Evolutionary conservation across 2,329 filamentous ascomycete genomes (phyloP).

Genomic region (Sphaerostilbella broomeana): DNA sequence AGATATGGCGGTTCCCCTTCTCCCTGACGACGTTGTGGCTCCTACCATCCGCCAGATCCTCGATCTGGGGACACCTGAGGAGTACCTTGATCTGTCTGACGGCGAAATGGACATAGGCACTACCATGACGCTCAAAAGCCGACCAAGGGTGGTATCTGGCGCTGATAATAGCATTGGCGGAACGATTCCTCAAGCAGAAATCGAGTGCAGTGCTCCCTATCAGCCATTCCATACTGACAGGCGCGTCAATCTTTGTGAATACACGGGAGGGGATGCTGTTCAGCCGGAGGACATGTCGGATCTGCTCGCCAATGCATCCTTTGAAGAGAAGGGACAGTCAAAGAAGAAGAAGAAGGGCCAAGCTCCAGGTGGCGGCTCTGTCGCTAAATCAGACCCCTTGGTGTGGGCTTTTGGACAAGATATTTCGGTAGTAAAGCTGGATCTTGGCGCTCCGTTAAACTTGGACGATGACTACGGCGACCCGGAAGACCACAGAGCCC

Average conservation of each 20-base stretch:
- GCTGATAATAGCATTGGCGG: constrained; percentile 47
- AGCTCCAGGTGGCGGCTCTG: constrained; percentile 2
- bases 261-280: constrained; percentile 32
- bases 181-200: constrained; percentile 71
- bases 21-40: constrained; percentile 54
- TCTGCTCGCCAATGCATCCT: constrained; percentile 34
- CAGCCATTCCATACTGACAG: constrained; percentile 93
- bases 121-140: constrained; percentile 44
- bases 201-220: constrained; percentile 91
- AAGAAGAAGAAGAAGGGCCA: constrained; percentile 31
- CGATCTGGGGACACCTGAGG: constrained; percentile 43
- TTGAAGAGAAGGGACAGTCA: constrained; percentile 33
- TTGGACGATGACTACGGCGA: constrained; percentile 47
- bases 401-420: constrained; percentile 57
- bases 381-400: constrained; percentile 15
- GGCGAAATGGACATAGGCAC: constrained; percentile 48
- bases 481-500: constrained; percentile 50
- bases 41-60: constrained; percentile 50
- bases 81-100: constrained; percentile 48
- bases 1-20: constrained; percentile 59
- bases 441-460: constrained; percentile 41
- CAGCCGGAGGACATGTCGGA: constrained; percentile 32
- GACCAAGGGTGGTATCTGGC: constrained; percentile 26
- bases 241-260: constrained; percentile 71
- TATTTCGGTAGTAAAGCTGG: constrained; percentile 44